These are phyloP conservation scores for Acanthamoeba lenticulata DNA, from an alignment of 208 protist species.

Conservation along the genomic window DNA sequence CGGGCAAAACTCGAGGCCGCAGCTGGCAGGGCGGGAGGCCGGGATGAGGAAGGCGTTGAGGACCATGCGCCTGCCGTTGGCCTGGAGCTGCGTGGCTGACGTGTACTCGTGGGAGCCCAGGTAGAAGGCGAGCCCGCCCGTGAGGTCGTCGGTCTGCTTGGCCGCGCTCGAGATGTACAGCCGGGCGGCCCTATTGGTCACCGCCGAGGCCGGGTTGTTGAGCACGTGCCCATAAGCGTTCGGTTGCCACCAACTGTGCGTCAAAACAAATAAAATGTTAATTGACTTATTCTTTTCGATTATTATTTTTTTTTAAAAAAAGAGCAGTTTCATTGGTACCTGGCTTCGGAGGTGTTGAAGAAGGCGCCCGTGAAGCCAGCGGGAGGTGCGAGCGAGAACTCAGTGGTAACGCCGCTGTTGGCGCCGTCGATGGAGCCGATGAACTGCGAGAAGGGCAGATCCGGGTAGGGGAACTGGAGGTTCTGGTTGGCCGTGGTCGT, in stretches of 20 bases:
- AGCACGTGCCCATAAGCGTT: background rate
- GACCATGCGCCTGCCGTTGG: constrained; percentile 4
- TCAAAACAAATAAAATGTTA: background rate
- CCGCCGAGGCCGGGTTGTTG: background rate
- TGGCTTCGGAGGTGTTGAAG: background rate
- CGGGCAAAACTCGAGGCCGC: constrained; percentile 42
- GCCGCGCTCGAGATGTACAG: background rate
- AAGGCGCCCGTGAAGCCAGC: background rate
- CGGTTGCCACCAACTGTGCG: background rate
- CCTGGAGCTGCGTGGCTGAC: background rate
- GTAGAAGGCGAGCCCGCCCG: background rate
- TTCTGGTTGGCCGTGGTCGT: background rate
- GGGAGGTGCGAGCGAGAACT: background rate
- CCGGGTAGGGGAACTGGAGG: constrained; percentile 25
- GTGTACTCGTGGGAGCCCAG: background rate
- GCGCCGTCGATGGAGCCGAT: background rate
- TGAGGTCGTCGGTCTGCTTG: background rate
- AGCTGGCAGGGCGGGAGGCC: background rate
- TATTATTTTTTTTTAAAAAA: no score
- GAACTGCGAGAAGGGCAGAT: constrained; percentile 23
- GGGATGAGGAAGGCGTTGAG: constrained; percentile 50
- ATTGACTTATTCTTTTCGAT: no score
- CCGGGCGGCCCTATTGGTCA: background rate
- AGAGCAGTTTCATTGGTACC: background rate
- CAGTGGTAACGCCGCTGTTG: background rate